Base-by-base conservation (phyloP, 177 flowering plant genomes). In the Vitis hybrid region DNA sequence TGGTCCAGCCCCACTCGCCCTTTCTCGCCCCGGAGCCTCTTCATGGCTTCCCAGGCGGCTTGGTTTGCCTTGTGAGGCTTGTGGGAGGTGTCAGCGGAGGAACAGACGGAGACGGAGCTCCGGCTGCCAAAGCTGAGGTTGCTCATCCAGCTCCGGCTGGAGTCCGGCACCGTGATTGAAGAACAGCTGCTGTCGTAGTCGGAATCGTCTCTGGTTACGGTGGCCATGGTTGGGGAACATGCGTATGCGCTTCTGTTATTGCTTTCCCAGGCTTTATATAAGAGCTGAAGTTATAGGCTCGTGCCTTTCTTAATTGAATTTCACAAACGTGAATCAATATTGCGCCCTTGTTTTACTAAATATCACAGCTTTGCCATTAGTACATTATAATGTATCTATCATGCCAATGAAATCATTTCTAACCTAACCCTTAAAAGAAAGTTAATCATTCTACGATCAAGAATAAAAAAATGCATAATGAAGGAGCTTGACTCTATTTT, bases 51-150 rank as follows among this genome's bases (percentile, higher is more conserved):
- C 92, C 92, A 91, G 3, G 89, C 92, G 33, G 77, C 86, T 59
- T 90, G 86, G 83, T 88, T 86, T 2, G 91, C 89, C 75, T 91
- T 88, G 84, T 91, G 97, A 11, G 97, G 94, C 77, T 90, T 91
- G 50, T 61, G 20, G 56, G 72, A 56, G 71, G 64, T 53, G 52
- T 67, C 78, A 4, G 63, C 33, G 65, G 86, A 81, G 64, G 77
- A 73, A 22, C 65, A 50, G 68, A 50, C 58, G n/a, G 90, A 85
- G 53, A 80, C 57, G 15, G 89, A 84, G 82, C 90, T 85, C 38
- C 86, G 79, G 77, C 89, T 84, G 31, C 81, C 79, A 76, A 79
- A 81, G 73, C 87, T 84, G 72, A 82, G 70, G 79, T 81, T 82
- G 78, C 90, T 90, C 67, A 86, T 71, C 84, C 79, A 88, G 78